Percentiles rank a stretch among this genome's conserved stretches.
phyloP scores from a whole-genome alignment of 768 basidiomycete species.

The Pisolithus tinctorius region DNA sequence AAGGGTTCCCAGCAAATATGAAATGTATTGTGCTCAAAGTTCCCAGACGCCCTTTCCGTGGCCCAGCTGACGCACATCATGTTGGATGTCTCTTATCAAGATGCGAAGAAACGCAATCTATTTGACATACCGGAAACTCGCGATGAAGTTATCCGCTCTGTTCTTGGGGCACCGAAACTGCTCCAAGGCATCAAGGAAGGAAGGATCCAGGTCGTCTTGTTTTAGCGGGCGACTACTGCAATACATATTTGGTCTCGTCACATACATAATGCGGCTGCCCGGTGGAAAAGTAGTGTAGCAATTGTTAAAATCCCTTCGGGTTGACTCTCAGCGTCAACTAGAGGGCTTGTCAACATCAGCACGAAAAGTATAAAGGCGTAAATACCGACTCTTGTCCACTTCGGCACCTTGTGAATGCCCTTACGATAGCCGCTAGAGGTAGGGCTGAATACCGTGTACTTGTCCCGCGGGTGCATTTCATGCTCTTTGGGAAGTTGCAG shows the following conservation, averaged over 20 bases:
- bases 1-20: conserved; percentile 13
- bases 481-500: conserved; percentile 86
- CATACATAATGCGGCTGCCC: background rate
- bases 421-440: conserved; percentile 76
- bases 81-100: conserved; percentile 66
- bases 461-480: conserved; percentile 90
- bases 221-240: conserved; percentile 33
- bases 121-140: conserved; percentile 81
- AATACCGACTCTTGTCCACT: conserved; percentile 80
- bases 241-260: background rate
- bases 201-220: conserved; percentile 74
- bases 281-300: conserved; percentile 9
- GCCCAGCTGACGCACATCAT: conserved; percentile 80
- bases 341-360: conserved; percentile 4
- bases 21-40: conserved; percentile 3
- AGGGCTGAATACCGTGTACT: conserved; percentile 86
- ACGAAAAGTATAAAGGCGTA: background rate
- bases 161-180: conserved; percentile 59
- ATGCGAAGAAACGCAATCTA: conserved; percentile 68
- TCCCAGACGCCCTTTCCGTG: conserved; percentile 60
- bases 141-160: conserved; percentile 70
- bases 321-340: conserved; percentile 84
- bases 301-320: conserved; percentile 78
- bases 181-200: conserved; percentile 60
- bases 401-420: conserved; percentile 95